A percentile compares a stretch with the other conserved stretches of the same genome.
These are phyloP conservation scores for Dalbergia oliveri DNA, from an alignment of 306 rosid genomes.

Conservation along the genomic window DNA sequence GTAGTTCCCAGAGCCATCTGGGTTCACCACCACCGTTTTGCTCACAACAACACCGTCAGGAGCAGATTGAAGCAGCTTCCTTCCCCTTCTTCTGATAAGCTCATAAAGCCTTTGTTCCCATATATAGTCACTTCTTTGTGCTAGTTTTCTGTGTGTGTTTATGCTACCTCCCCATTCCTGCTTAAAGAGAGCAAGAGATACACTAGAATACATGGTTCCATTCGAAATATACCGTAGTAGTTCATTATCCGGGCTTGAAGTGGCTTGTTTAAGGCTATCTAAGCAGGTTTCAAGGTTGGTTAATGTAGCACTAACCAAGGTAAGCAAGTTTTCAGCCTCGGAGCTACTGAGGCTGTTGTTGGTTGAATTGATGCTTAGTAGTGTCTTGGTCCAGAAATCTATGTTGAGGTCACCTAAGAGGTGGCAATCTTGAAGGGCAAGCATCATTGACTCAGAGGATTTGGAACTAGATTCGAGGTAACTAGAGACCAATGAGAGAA, in stretches of 20 bases:
- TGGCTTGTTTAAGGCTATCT: constrained; percentile 33
- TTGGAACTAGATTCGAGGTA: background rate
- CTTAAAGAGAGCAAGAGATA: constrained; percentile 42
- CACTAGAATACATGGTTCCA: constrained; percentile 39
- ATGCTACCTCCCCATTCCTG: background rate
- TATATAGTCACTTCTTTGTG: background rate
- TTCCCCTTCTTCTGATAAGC: constrained; percentile 1
- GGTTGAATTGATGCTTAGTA: constrained; percentile 35
- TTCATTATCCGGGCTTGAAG: constrained; percentile 7
- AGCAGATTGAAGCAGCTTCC: constrained; percentile 42
- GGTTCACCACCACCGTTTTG: constrained; percentile 45
- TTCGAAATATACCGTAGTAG: constrained; percentile 28
- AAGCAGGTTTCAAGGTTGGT: constrained; percentile 47
- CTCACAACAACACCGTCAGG: constrained; percentile 21
- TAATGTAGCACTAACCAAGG: constrained; percentile 44
- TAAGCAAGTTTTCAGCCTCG: background rate
- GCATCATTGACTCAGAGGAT: constrained; percentile 4
- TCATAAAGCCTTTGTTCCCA: constrained; percentile 27
- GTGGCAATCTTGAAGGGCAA: constrained; percentile 46
- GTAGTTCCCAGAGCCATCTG: constrained; percentile 45
- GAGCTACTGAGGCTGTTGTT: constrained; percentile 2
- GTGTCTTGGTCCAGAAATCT: constrained; percentile 22
- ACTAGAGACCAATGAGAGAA: background rate
- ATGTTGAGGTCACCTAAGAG: constrained; percentile 21
- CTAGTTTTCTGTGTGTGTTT: constrained; percentile 14